phyloP scores from a whole-genome alignment of 805 yeast genomes.

The Candida railenensis region DNA sequence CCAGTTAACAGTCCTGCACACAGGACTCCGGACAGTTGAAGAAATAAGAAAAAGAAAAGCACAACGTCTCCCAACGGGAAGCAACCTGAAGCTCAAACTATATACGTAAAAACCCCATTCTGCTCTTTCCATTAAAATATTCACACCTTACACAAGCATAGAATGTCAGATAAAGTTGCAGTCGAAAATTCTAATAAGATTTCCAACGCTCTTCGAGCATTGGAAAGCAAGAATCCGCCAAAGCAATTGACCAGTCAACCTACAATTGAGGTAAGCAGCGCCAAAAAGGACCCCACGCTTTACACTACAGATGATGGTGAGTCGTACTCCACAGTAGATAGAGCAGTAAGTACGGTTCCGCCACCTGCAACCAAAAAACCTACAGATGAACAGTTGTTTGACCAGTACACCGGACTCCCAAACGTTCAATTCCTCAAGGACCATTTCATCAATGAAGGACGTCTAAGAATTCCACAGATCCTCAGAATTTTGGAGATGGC shows the following conservation, averaged over 20 bases:
- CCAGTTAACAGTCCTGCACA: too few relatives aligned
- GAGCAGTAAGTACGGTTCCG: constrained; percentile 55
- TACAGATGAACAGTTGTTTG: constrained; percentile 65
- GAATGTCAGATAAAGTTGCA: background rate
- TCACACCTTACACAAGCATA: too few relatives aligned
- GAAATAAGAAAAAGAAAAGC: too few relatives aligned
- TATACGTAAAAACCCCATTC: too few relatives aligned
- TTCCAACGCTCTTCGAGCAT: constrained; percentile 62
- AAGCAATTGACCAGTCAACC: constrained; percentile 16
- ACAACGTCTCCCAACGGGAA: too few relatives aligned
- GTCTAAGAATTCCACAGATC: constrained; percentile 71
- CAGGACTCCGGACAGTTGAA: too few relatives aligned
- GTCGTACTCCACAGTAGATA: constrained; percentile 51
- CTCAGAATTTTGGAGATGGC: constrained; percentile 64
- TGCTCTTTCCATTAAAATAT: too few relatives aligned
- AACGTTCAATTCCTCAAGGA: constrained; percentile 66
- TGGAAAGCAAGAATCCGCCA: constrained; percentile 41
- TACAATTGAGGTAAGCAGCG: constrained; percentile 1
- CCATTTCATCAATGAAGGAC: constrained; percentile 80
- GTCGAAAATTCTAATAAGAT: constrained; percentile 36
- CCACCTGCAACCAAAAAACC: constrained; percentile 71
- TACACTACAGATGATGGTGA: constrained; percentile 61
- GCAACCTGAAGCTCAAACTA: too few relatives aligned
- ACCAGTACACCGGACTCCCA: constrained; percentile 58
- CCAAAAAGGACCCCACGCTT: constrained; percentile 37